Base-by-base conservation (phyloP, 2,329 filamentous ascomycete genomes). In the Diaporthe amygdali region DNA sequence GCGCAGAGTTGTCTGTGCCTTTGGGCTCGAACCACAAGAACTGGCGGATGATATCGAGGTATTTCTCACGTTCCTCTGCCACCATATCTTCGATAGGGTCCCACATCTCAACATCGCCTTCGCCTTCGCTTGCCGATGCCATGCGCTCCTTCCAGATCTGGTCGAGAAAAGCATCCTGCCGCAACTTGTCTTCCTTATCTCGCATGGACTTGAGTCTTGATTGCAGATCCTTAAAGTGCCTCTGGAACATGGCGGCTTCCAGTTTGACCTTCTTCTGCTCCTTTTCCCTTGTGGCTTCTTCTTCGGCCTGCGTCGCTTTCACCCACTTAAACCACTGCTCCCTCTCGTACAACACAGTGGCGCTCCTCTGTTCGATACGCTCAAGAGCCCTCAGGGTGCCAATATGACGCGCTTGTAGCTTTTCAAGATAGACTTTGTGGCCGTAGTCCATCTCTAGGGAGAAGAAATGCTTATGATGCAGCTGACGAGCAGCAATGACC, bases 321-420 rank as follows among this genome's bases (percentile, higher is more conserved):
- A 86, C 79, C 85, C 85, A 86, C n/a, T 78, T 77, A 73, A 82
- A 86, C 85, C 85, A 87, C 71, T 85, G 83, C 75, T 85, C 81
- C 70, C 83, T 80, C 70, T 81, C 77, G 74, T 85, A 85, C 54
- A 86, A 77, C 12, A 86, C 79, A 66, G 84, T 79, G 8, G 83
- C 81, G 15, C 78, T 82, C 22, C 83, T 81, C 52, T 80, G 81
- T 44, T 84, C 81, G 3, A 86, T 75, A 34, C 79, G 80, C 66
- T 86, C 84, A 6, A 87, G 76, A 17, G 84, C 83, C 14, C 76
- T 76, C 27, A 77, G 67, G 25, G 77, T 74, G 30, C 74, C 81
- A 64, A 75, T 76, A 66, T 77, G 81, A 69, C 74, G 79, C 73
- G 79, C 74, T 75, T n/a, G 76, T 68, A 79, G 74, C 46, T 72